Evolutionary conservation across 192 early-diverging fungal genomes (phyloP), one percentile per base, ranked within the genome.

Genomic region (Physocladia obscura): DNA sequence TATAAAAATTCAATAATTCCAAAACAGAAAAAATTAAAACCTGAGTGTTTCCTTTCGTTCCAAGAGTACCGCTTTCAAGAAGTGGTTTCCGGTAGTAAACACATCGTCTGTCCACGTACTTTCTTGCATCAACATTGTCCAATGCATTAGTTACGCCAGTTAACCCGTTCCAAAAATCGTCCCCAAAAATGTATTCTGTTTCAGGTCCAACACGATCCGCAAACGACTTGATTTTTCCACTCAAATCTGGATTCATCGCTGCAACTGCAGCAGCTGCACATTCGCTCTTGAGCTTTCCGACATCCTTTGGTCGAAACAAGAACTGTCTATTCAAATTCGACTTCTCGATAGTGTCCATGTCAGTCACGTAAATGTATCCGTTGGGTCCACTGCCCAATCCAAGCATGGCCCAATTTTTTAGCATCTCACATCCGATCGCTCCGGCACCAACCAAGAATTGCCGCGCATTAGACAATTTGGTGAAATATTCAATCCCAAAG

Each of bases 331-430:
- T 99, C 79, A 99, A 83, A 81, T 99, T 99, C 69, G 88, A 91
- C 85, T 97, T 99, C 64, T 99, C 98, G 56, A 99, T 99, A 5
- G 96, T 97, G 77, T 99, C 98, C 97, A 99, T 99, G 74, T 99
- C 97, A 4, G 96, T 99, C 51, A 99, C 78, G 76, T 85, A 88
- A 49, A 98, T 87, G 22, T 82, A 64, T 27, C 97, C 81, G 26
- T 89, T 77, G 35, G 89, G 83, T 32, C 95, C 96, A 19, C 91
- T 87, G 84, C 89, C 82, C 37, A 89, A 74, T 38, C 95, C 96
- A 35, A 93, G 85, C 92, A 99, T 89, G 30, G 96, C 94, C 94
- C 94, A 98, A 81, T 98, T 98, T 84, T 99, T 99, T 36, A 99
- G 84, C 94, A 99, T 97, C 79, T 99, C 97, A 80, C 97, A 99